phyloP scores from a whole-genome alignment of 495 filamentous ascomycete species.

The Podospora didyma region DNA sequence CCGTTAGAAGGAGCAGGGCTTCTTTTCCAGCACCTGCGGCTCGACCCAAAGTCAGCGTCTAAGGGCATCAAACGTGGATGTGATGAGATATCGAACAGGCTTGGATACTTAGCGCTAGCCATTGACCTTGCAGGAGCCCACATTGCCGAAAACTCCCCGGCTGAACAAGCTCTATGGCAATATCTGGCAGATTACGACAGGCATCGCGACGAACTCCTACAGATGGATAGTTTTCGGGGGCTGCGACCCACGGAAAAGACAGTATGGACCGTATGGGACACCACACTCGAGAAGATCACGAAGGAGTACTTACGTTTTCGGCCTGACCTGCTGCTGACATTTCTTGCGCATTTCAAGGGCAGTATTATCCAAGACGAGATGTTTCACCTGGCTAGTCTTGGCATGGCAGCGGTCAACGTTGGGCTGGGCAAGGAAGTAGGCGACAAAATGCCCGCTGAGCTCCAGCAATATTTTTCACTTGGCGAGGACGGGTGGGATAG shows the following conservation, averaged over 20 bases:
- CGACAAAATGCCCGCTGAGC: neutral
- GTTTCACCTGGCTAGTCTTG: conserved; percentile 19
- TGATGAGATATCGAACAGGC: conserved; percentile 26
- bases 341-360: conserved; percentile 24
- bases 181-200: conserved; percentile 18
- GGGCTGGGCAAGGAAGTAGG: conserved; percentile 4
- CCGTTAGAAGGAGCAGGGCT: conserved; percentile 8
- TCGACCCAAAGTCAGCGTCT: conserved; percentile 10
- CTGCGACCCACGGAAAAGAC: conserved; percentile 23
- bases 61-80: conserved; percentile 17
- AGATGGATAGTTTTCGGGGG: conserved; percentile 15
- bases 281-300: conserved; percentile 25
- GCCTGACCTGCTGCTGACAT: conserved; percentile 19
- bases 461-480: conserved; percentile 15
- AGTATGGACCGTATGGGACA: conserved; percentile 28
- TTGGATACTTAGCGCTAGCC: conserved; percentile 47
- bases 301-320: conserved; percentile 14
- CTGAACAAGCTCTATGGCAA: conserved; percentile 17
- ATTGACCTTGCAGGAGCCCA: conserved; percentile 29
- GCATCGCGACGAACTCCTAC: conserved; percentile 19
- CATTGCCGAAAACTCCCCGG: conserved; percentile 39
- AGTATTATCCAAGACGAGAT: conserved; percentile 24
- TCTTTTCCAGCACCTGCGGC: conserved; percentile 13
- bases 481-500: conserved; percentile 20
- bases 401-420: conserved; percentile 7